Evolutionary conservation across 768 basidiomycete genomes (phyloP).

Genomic region (Pisolithus marmoratus): DNA sequence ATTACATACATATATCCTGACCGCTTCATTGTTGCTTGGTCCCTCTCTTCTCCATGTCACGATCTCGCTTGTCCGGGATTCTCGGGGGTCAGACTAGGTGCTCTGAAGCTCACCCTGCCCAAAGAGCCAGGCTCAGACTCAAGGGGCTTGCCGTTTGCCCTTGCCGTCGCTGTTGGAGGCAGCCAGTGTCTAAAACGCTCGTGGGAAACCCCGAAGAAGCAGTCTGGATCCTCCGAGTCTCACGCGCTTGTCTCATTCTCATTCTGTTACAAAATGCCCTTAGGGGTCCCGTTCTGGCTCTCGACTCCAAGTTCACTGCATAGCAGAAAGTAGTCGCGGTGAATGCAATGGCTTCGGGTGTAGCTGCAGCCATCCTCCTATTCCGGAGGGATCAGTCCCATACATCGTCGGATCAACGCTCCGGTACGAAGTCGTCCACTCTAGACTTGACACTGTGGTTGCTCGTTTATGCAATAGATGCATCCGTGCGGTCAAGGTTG

Average conservation of each 20-base stretch:
- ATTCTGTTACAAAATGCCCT: not conserved
- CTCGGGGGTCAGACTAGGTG: constrained; percentile 7
- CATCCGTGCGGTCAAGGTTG: constrained; percentile 39
- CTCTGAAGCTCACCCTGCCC: constrained; percentile 34
- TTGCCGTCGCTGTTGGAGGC: constrained; percentile 59
- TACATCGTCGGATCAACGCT: constrained; percentile 21
- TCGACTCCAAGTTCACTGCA: constrained; percentile 27
- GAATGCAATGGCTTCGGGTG: constrained; percentile 47
- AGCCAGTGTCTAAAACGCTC: constrained; percentile 48
- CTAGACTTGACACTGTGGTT: constrained; percentile 65
- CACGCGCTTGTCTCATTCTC: not conserved
- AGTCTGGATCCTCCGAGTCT: not conserved
- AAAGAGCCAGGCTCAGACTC: constrained; percentile 53
- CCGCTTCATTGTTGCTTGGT: constrained; percentile 60
- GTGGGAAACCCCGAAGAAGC: constrained; percentile 29
- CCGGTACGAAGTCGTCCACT: constrained; percentile 41
- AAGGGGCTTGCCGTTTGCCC: constrained; percentile 65
- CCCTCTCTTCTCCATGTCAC: constrained; percentile 57
- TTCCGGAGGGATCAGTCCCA: constrained; percentile 38
- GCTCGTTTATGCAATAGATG: constrained; percentile 65
- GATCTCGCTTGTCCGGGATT: constrained; percentile 26
- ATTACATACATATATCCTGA: constrained; percentile 62
- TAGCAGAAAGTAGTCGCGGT: constrained; percentile 53
- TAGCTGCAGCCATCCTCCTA: constrained; percentile 51
- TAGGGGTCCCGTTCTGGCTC: not conserved